Evolutionary conservation across 169 alveolate species (phyloP), one percentile per base, ranked within the genome.

Genomic region (Plasmodium gallinaceum): DNA sequence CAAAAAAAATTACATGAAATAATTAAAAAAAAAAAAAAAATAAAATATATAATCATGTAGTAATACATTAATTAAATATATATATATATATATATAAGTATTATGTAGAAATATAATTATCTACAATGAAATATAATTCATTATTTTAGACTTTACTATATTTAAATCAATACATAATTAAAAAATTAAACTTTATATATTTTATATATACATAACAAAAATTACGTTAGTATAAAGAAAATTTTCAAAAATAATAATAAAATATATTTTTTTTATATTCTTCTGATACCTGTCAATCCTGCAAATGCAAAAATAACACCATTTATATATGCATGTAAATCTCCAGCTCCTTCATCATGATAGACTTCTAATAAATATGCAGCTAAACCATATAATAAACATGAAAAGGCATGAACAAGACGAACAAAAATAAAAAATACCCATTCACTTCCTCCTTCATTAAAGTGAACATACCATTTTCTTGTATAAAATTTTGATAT

Each of bases 271-370:
- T 54, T n/a, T 54, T 54, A 16, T 12, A 18, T 16, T 52, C 52
- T 10, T 42, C 51, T 66, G 92, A 16, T 88, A 96, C 98, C 98
- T 68, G 95, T 93, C 39, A 78, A 65, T 37, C 97, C 97, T 12
- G 98, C 95, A 51, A 94, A 86, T 2, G 93, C 96, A 90, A 96
- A 94, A 72, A 93, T 90, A 4, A 93, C 96, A 12, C 97, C 95
- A 94, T 96, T 96, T 78, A 96, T 96, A 92, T 96, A 96, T 37
- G 98, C 98, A 86, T 96, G 98, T 57, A 96, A 92, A 78, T 96
- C 98, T 3, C 98, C 98, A 14, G 97, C 98, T 5, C 98, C 98
- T 65, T 96, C 98, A 71, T 96, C 98, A 78, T 96, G 98, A 88
- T 96, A 96, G 7, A 96, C 98, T 78, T 96, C 98, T 62, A 96